phyloP scores from a whole-genome alignment of 2,329 filamentous ascomycete genomes.

The Massarina eburnea region DNA sequence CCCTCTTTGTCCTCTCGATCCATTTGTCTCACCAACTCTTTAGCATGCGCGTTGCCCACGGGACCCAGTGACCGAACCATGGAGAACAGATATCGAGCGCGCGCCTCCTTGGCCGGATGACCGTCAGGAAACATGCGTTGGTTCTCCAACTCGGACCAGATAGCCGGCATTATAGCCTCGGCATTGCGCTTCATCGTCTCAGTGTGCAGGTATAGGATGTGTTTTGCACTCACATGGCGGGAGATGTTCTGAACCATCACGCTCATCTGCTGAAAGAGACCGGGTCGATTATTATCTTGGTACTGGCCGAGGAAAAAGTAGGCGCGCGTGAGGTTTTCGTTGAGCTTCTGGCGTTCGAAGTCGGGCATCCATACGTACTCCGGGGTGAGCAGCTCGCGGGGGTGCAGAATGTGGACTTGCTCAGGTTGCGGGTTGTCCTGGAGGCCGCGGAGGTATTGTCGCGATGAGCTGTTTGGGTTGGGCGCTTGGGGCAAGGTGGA shows the following conservation, averaged over 20 bases:
- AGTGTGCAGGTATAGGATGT: not conserved
- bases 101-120: no score
- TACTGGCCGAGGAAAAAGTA: not conserved
- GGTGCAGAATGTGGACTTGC: not conserved
- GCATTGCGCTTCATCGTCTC: not conserved
- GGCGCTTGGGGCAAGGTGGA: not conserved
- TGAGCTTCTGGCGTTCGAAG: not conserved
- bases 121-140: no score
- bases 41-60: no score
- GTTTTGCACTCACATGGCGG: not conserved
- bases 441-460: not conserved
- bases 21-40: no score
- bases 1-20: no score
- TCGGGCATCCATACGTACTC: not conserved
- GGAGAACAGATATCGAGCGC: no score
- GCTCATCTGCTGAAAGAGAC: not conserved
- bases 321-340: not conserved
- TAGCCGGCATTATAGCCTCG: not conserved
- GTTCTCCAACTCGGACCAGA: no score
- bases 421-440: not conserved
- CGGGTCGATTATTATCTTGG: not conserved
- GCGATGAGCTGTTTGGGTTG: not conserved
- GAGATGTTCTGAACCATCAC: not conserved
- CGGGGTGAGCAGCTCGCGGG: conserved; percentile 1
- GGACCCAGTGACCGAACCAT: no score